Conservation (phyloP, 805 yeast species). For the Jamesozyma hellenica region DNA sequence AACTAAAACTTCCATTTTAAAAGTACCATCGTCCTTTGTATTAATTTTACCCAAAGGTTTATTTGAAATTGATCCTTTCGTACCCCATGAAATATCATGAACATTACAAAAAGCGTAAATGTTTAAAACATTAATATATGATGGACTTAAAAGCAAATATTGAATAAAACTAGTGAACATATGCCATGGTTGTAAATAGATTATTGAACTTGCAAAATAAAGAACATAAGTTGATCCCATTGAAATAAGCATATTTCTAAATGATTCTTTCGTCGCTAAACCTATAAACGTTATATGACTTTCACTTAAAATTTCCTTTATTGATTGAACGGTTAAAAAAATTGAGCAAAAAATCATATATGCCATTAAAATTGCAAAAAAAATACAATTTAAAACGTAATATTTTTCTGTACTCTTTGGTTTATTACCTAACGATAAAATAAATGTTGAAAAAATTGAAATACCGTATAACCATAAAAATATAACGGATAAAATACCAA, state of each 20-base stretch:
- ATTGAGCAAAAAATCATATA: constrained; percentile 85
- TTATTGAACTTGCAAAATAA: constrained; percentile 65
- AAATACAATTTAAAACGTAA: constrained; percentile 60
- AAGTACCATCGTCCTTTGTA: constrained; percentile 52
- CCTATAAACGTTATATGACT: constrained; percentile 32
- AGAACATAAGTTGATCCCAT: constrained; percentile 73
- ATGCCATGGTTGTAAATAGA: constrained; percentile 87
- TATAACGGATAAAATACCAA: constrained; percentile 65
- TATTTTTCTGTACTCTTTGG: constrained; percentile 82
- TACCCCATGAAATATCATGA: constrained; percentile 97
- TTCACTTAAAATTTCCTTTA: constrained; percentile 36
- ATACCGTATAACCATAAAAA: constrained; percentile 80
- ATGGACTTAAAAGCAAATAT: constrained; percentile 74
- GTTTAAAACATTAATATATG: constrained; percentile 82
- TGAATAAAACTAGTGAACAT: constrained; percentile 83
- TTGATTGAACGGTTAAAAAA: constrained; percentile 65
- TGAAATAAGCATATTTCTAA: constrained; percentile 82
- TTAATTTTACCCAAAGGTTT: constrained; percentile 80
- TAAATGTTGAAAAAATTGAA: constrained; percentile 74
- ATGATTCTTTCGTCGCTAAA: constrained; percentile 56
- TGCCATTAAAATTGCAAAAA: constrained; percentile 82
- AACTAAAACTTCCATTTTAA: constrained; percentile 66
- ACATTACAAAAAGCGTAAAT: constrained; percentile 94
- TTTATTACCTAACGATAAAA: constrained; percentile 84
- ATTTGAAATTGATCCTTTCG: constrained; percentile 64